Conservation (phyloP, 345 rosid species). For the Eucalyptus sp. region DNA sequence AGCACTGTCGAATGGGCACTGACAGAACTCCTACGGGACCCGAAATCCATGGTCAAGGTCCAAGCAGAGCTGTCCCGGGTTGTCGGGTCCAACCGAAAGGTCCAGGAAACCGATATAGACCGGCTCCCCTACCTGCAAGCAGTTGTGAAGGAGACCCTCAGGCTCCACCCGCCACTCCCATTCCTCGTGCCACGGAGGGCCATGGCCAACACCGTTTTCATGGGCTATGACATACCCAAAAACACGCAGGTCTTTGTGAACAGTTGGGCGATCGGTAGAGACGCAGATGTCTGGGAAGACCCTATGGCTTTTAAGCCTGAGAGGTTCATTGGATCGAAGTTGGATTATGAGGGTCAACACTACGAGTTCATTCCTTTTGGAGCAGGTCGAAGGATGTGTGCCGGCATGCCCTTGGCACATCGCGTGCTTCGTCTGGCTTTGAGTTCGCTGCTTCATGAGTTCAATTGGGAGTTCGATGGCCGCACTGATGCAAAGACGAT, state of each 20-base stretch:
- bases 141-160: too few relatives aligned
- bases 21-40: too few relatives aligned
- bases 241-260: constrained; percentile 36
- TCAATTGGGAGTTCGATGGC: constrained; percentile 22
- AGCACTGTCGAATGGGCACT: too few relatives aligned
- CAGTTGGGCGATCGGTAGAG: constrained; percentile 57
- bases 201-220: constrained; percentile 20
- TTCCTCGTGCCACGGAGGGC: constrained; percentile 40
- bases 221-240: constrained; percentile 37
- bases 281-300: constrained; percentile 33
- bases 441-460: constrained; percentile 29
- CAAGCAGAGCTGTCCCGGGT: too few relatives aligned
- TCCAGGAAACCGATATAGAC: too few relatives aligned
- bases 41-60: too few relatives aligned
- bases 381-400: constrained; percentile 33
- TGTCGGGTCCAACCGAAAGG: too few relatives aligned
- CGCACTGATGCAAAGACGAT: constrained; percentile 2
- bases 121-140: too few relatives aligned
- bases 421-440: constrained; percentile 7
- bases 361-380: constrained; percentile 26
- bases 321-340: constrained; percentile 16
- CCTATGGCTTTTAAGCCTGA: constrained; percentile 19
- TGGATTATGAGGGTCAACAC: constrained; percentile 4
- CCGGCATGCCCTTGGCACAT: constrained; percentile 21
- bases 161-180: constrained; percentile 32